A percentile compares a stretch with the other conserved stretches of the same genome.
These are phyloP conservation scores for Penicillium sp. DNA, from an alignment of 2,329 filamentous ascomycete genomes.

Conservation along the genomic window DNA sequence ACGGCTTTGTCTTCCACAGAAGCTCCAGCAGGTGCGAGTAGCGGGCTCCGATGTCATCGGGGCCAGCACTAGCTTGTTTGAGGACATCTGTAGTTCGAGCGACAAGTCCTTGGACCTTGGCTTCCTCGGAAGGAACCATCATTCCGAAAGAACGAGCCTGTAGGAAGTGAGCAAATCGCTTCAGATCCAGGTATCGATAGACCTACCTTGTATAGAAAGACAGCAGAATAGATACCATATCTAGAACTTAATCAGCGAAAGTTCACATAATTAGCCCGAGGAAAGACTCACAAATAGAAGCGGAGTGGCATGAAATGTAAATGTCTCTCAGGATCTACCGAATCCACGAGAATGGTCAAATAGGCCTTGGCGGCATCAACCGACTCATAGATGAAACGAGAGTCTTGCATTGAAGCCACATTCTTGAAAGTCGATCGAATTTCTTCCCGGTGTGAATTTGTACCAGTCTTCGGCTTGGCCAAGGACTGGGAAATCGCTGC, in stretches of 20 bases:
- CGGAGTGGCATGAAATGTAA: constrained; percentile 64
- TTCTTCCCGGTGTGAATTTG: constrained; percentile 39
- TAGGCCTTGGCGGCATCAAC: constrained; percentile 63
- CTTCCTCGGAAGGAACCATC: constrained; percentile 54
- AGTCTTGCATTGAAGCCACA: constrained; percentile 60
- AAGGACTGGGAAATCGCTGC: constrained; percentile 59
- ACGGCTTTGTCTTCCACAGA: constrained; percentile 53
- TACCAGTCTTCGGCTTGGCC: constrained; percentile 40
- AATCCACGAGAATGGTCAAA: constrained; percentile 58
- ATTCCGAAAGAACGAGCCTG: constrained; percentile 59
- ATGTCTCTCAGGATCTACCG: constrained; percentile 57
- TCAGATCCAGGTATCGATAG: neutral
- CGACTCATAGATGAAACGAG: constrained; percentile 65
- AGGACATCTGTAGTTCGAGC: constrained; percentile 59
- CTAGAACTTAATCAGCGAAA: constrained; percentile 21
- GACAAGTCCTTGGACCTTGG: constrained; percentile 58
- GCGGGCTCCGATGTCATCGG: constrained; percentile 60
- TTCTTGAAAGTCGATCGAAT: constrained; percentile 50
- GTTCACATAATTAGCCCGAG: neutral
- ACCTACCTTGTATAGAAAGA: constrained; percentile 62
- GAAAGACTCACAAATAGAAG: constrained; percentile 56
- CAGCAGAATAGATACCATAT: constrained; percentile 60
- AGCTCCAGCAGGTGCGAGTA: constrained; percentile 61
- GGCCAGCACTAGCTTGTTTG: constrained; percentile 56
- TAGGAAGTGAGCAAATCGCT: neutral